Base-by-base conservation (phyloP, 176 grass and related monocot species). In the Eragrostis curvula region DNA sequence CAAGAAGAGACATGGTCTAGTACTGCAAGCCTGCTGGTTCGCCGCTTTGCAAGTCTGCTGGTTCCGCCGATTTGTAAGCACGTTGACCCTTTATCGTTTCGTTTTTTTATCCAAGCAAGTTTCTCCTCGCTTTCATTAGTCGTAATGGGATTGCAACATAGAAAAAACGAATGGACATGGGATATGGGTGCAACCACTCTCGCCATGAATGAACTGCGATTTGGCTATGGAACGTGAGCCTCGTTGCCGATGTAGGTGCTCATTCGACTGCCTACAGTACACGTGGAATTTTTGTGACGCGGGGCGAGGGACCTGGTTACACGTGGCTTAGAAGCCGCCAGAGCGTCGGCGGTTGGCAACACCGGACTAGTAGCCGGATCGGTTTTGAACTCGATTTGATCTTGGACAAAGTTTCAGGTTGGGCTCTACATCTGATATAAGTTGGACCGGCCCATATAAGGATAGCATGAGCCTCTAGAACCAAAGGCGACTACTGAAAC, bases 1-100 rank as follows among this genome's bases (percentile, higher is more conserved):
- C 49, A 27, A 24, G 5, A 7, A 61, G 58, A 28, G 58, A 28
- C 58, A 61, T 61, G 39, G 39, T 0, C 14, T 21, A 8, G 13
- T 27, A 40, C 29, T 25, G 40, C 29, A n/a, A n/a, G n/a, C n/a
- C n/a, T n/a, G n/a, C n/a, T n/a, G n/a, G n/a, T n/a, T n/a, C n/a
- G n/a, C n/a, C n/a, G n/a, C n/a, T n/a, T n/a, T n/a, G n/a, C n/a
- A n/a, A n/a, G n/a, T n/a, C n/a, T n/a, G n/a, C n/a, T n/a, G n/a
- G n/a, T n/a, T n/a, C n/a, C n/a, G n/a, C n/a, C n/a, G n/a, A 50
- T 66, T 79, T 79, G 75, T 14, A 50, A 52, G 47, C 70, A 29
- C 24, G 69, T 72, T 72, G 69, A 63, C 57, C 46, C 4, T 20
- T 7, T 47, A 25, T 30, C 0, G 75, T 25, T 8, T 7, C 43